Conservation (phyloP, 768 basidiomycete species). For the Lactifluus piperatus region DNA sequence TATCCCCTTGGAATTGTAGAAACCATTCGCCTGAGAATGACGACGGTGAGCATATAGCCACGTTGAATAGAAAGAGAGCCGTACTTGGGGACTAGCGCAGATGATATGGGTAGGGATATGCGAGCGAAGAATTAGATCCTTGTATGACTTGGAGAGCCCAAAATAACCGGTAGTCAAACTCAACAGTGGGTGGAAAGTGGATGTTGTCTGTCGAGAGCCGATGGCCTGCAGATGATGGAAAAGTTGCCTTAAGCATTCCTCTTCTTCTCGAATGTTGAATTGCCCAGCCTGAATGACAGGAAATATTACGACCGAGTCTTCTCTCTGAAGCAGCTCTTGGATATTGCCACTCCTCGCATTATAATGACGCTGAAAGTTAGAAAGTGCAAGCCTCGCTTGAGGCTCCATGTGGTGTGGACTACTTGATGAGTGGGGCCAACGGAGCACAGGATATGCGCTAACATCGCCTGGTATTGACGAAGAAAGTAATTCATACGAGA, state of each 20-base stretch:
- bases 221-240: constrained; percentile 33
- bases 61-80: constrained; percentile 16
- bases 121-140: constrained; percentile 54
- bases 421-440: constrained; percentile 57
- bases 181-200: constrained; percentile 34
- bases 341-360: constrained; percentile 8
- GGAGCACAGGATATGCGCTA: constrained; percentile 26
- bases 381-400: constrained; percentile 48
- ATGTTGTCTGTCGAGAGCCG: background rate
- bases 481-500: constrained; percentile 56
- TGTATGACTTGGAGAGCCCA: constrained; percentile 74
- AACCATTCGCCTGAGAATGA: constrained; percentile 78
- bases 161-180: constrained; percentile 97
- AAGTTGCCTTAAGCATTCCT: constrained; percentile 46
- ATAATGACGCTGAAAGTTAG: constrained; percentile 46
- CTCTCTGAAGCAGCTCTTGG: constrained; percentile 3
- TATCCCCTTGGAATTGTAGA: constrained; percentile 80
- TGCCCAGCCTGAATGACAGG: constrained; percentile 89
- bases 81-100: constrained; percentile 79
- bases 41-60: background rate
- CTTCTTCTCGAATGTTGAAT: constrained; percentile 81
- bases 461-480: constrained; percentile 29
- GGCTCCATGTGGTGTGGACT: constrained; percentile 65
- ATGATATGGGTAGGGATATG: constrained; percentile 62
- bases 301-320: constrained; percentile 47